Evolutionary conservation across 345 rosid species (phyloP).

Genomic region (Populus davidiana): DNA sequence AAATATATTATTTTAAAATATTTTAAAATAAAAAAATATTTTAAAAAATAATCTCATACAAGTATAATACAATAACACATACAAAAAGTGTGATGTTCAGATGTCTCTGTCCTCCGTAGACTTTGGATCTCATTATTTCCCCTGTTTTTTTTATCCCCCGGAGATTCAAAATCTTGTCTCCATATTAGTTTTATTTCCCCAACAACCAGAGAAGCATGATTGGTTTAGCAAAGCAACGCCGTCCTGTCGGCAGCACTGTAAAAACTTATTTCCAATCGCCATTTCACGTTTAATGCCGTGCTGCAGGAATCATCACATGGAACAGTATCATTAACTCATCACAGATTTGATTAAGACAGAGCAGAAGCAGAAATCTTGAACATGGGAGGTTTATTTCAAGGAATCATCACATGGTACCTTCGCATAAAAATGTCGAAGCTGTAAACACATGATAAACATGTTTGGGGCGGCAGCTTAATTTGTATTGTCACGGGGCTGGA

Average conservation of each 20-base stretch:
- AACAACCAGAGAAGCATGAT: neutral
- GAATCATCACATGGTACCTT: no score
- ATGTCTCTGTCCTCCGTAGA: neutral
- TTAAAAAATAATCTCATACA: no score
- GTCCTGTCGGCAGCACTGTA: neutral
- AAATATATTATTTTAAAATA: no score
- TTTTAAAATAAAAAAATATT: no score
- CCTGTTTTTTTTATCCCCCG: no score
- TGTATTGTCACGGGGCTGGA: no score
- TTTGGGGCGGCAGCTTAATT: accelerated
- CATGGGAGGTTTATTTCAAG: neutral
- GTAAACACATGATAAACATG: neutral
- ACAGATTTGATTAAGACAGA: no score
- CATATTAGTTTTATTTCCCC: neutral
- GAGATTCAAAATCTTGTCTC: neutral
- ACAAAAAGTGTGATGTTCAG: neutral
- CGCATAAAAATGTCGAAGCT: neutral
- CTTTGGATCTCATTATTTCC: neutral
- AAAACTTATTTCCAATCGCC: no score
- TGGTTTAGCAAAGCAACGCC: neutral
- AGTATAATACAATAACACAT: no score
- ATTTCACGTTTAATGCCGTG: no score
- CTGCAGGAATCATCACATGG: no score
- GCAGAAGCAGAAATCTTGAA: neutral
- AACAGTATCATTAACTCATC: neutral